Evolutionary conservation across 2,329 filamentous ascomycete species (phyloP), one percentile per base, ranked within the genome.

Genomic region (Trichoderma sp.): DNA sequence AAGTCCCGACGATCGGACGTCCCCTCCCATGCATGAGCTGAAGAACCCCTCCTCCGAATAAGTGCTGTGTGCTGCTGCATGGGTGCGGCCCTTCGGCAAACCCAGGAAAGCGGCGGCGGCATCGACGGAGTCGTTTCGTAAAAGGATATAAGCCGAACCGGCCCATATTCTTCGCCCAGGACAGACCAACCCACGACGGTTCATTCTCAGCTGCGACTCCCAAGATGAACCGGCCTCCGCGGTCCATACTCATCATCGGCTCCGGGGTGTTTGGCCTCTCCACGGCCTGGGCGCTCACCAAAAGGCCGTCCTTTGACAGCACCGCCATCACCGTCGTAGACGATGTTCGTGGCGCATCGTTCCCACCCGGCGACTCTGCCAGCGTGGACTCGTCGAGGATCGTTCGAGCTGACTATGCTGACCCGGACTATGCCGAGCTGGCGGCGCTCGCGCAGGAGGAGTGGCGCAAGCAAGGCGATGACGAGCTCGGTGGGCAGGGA

Each of bases 371-470:
- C 50, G 86, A 90, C 71, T 81, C 82, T 65, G 82, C 86, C 58
- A 87, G 83, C 68, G 82, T 88, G 72, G 87, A 90, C 77, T 82
- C 81, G 4, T 88, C 86, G 15, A 84, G 87, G 69, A 88, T 89
- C 70, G 81, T 90, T 68, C 82, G 88, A 64, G 79, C 85, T 58
- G 94, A 98, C 81, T 98, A 98, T 74, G 88, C 91, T 5, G 88
- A 94, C 73, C 79, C 85, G 0, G 85, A 88, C 24, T 98, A 98
- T 77, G 85, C 92, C 6, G 79, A 82, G 17, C 86, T 98, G 52
- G 92, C 89, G 21, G 82, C 85, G 19, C 80, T 86, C 43, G 92
- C 93, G 1, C 90, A 91, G 72, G 76, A 81, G 19, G 80, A 84
- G 73, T 95, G 88, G 91, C 86, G 89, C 71, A 85, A 83, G 74